Conservation (phyloP, 306 rosid genomes). For the Betula pendula region DNA sequence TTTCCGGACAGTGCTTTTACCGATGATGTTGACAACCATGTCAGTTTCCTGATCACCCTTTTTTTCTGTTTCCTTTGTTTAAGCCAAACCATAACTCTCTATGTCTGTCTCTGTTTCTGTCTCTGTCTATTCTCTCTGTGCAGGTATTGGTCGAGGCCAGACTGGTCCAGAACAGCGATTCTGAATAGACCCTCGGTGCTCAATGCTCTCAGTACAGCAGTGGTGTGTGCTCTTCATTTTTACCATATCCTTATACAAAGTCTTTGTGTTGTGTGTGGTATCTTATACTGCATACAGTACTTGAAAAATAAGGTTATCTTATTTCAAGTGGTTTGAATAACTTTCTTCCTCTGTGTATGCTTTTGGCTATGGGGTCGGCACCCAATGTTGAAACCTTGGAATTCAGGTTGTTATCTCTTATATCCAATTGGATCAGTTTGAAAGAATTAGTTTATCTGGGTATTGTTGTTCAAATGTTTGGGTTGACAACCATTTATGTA, state of each 20-base stretch:
- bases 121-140: not conserved
- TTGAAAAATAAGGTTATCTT: not conserved
- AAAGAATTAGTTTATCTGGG: not conserved
- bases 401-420: not conserved
- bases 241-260: not conserved
- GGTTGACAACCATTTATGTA: not conserved
- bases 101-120: no score
- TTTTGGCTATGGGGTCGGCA: no score
- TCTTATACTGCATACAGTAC: no score
- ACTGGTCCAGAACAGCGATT: conserved; percentile 60
- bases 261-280: not conserved
- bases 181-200: conserved; percentile 63
- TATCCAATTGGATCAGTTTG: not conserved
- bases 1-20: conserved; percentile 19
- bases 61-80: not conserved
- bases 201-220: conserved; percentile 48
- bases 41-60: conserved; percentile 20
- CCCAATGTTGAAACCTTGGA: not conserved
- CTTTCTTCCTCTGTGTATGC: no score
- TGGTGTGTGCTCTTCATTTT: conserved; percentile 34
- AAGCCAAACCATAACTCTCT: not conserved
- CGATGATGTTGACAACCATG: conserved; percentile 45
- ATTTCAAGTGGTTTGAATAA: not conserved
- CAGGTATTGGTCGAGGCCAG: conserved; percentile 57
- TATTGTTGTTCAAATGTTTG: not conserved